These are phyloP conservation scores for Ophiostoma populinum DNA, from an alignment of 2,329 filamentous ascomycete genomes.

Conservation along the genomic window DNA sequence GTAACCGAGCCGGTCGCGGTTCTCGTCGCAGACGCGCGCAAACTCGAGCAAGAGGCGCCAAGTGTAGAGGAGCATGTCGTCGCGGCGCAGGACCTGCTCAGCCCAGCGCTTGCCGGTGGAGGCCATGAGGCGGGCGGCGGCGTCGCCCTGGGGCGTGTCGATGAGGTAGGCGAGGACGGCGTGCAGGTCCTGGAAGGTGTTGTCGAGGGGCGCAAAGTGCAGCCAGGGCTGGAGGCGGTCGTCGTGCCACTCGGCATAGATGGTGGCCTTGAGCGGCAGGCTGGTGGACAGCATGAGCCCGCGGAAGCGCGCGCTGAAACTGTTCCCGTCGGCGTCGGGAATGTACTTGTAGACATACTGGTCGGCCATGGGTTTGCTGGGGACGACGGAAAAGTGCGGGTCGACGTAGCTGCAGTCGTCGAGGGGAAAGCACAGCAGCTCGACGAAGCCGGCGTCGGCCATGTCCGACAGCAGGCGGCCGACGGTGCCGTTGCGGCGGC, in stretches of 20 bases:
- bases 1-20: slow-evolving; percentile 25
- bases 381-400: slow-evolving; percentile 19
- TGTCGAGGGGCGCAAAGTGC: slow-evolving; percentile 58
- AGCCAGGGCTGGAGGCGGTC: slow-evolving; percentile 49
- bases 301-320: slow-evolving; percentile 44
- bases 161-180: slow-evolving; percentile 45
- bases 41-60: slow-evolving; percentile 43
- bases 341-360: slow-evolving; percentile 46
- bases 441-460: slow-evolving; percentile 27
- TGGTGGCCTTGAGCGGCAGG: slow-evolving; percentile 51
- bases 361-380: slow-evolving; percentile 24
- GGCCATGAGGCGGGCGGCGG: slow-evolving; percentile 41
- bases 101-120: slow-evolving; percentile 42
- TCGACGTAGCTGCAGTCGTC: slow-evolving; percentile 22
- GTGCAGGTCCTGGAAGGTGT: slow-evolving; percentile 49
- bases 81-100: slow-evolving; percentile 39
- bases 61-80: slow-evolving; percentile 51
- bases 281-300: slow-evolving; percentile 46
- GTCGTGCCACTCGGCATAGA: slow-evolving; percentile 64
- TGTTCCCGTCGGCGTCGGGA: slow-evolving; percentile 54
- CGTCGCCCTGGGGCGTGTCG: slow-evolving; percentile 30
- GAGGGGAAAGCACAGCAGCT: slow-evolving; percentile 21
- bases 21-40: slow-evolving; percentile 30
- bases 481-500: slow-evolving; percentile 17
- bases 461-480: slow-evolving; percentile 24